phyloP scores from a whole-genome alignment of 2,329 filamentous ascomycete genomes.

The Calonectria hawksworthii region DNA sequence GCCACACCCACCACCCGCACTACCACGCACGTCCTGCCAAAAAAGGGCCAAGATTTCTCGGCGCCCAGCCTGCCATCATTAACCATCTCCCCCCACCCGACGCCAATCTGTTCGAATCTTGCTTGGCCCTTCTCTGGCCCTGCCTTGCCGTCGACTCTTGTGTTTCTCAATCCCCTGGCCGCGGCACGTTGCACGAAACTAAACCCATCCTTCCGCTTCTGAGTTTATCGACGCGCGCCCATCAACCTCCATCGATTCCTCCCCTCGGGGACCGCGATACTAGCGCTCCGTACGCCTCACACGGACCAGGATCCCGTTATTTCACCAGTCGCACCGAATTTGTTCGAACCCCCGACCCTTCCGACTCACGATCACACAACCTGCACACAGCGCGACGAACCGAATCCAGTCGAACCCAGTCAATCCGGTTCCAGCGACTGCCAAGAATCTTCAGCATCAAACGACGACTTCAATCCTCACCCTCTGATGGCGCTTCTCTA shows the following conservation, averaged over 20 bases:
- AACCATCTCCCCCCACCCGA: slow-evolving; percentile 26
- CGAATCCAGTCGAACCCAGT: slow-evolving; percentile 10
- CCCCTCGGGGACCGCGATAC: slow-evolving; percentile 3
- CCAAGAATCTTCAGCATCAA: slow-evolving; percentile 2
- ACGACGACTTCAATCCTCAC: neutral
- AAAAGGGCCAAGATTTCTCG: slow-evolving; percentile 27
- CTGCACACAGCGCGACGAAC: slow-evolving; percentile 15
- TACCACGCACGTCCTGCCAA: slow-evolving; percentile 9
- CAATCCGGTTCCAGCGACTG: neutral
- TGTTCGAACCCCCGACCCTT: neutral
- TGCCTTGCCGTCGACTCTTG: neutral
- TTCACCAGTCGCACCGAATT: neutral
- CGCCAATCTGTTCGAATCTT: slow-evolving; percentile 13
- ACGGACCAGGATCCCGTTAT: neutral
- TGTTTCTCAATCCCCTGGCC: slow-evolving; percentile 26
- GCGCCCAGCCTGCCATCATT: slow-evolving; percentile 31
- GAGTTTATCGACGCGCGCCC: slow-evolving; percentile 22
- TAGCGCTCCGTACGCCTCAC: neutral
- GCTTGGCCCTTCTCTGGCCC: slow-evolving; percentile 4
- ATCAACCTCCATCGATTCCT: neutral
- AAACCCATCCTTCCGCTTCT: slow-evolving; percentile 22
- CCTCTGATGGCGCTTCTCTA: slow-evolving; percentile 42
- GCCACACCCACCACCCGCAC: slow-evolving; percentile 7
- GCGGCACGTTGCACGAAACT: slow-evolving; percentile 37
- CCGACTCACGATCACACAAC: neutral